Evolutionary conservation across 1,284 basidiomycete genomes (phyloP), one percentile per base, ranked within the genome.

Genomic region (Fistulinella staudtii): DNA sequence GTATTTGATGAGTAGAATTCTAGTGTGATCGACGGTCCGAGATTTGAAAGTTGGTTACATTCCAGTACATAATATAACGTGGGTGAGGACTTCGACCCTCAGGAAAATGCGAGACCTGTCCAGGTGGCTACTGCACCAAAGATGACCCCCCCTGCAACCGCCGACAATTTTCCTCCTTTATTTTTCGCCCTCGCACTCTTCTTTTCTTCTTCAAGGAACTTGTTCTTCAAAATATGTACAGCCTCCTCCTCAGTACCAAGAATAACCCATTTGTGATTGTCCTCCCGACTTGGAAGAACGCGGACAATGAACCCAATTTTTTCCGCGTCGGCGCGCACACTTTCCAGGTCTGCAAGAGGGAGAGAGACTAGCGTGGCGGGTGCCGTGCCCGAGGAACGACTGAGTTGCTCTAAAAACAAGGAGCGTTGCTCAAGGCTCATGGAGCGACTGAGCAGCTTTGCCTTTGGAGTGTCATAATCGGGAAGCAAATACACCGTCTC

Each of bases 371-470:
- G 63, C 5, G 69, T 73, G 3, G 78, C 77, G 5, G 68, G 67
- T 8, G 64, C 48, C 6, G 48, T 52, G 25, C 62, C 50, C 1
- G 75, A 71, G 18, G 68, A 63, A 20, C 61, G 53, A 20, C 59
- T 58, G 37, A 82, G 67, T 30, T 65, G 67, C 4, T 71, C 61
- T 18, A 80, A 54, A 57, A 81, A 82, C 8, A 57, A 37, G 35
- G 69, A 66, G 15, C 79, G 72, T 52, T 79, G 68, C 46, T 74
- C 71, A 20, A 68, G 53, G 50, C 76, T 80, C 74, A 79, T 73
- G 5, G 75, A 70, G 21, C 75, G 73, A 13, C 51, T 48, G 17
- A 77, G 64, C 21, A 67, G 60, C 28, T 23, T 47, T 11, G 49
- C 21, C 17, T 41, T 49, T 38, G 30, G 46, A 27, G 41, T 41